These are phyloP conservation scores for Kwoniella sp. DNA, from an alignment of 768 basidiomycete species.

Conservation along the genomic window DNA sequence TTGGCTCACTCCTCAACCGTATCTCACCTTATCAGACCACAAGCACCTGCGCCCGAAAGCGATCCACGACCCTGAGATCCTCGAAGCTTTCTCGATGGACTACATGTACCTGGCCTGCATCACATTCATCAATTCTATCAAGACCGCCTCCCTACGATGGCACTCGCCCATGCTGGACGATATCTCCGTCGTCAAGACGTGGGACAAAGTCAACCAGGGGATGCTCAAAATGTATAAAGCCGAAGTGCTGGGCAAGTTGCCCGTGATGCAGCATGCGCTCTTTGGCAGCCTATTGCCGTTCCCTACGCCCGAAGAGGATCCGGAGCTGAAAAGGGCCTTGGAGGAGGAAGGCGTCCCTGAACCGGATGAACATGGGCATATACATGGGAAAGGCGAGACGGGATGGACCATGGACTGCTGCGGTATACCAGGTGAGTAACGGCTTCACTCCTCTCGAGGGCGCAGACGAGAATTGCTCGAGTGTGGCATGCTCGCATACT, in stretches of 20 bases:
- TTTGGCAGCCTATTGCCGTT: conserved; percentile 75
- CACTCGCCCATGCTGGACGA: conserved; percentile 99
- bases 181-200: conserved; percentile 78
- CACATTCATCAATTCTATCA: conserved; percentile 92
- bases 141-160: conserved; percentile 93
- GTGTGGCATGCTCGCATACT: too few relatives aligned
- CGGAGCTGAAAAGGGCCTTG: conserved; percentile 28
- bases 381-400: conserved; percentile 43
- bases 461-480: too few relatives aligned
- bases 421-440: conserved; percentile 52
- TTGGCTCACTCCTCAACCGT: neutral
- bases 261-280: conserved; percentile 93
- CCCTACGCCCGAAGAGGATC: conserved; percentile 43
- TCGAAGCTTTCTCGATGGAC: conserved; percentile 85
- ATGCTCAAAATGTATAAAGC: conserved; percentile 98
- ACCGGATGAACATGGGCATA: conserved; percentile 47
- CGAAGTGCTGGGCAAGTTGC: conserved; percentile 91
- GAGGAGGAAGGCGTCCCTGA: conserved; percentile 32
- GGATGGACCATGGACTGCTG: conserved; percentile 57
- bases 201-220: conserved; percentile 94
- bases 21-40: conserved; percentile 65
- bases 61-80: conserved; percentile 85
- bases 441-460: neutral
- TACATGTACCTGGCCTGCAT: conserved; percentile 99
- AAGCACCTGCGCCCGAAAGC: conserved; percentile 88